A percentile compares a stretch with the other conserved stretches of the same genome.
These are phyloP conservation scores for Plasmodium vivax DNA, from an alignment of 169 alveolate species.

Conservation along the genomic window DNA sequence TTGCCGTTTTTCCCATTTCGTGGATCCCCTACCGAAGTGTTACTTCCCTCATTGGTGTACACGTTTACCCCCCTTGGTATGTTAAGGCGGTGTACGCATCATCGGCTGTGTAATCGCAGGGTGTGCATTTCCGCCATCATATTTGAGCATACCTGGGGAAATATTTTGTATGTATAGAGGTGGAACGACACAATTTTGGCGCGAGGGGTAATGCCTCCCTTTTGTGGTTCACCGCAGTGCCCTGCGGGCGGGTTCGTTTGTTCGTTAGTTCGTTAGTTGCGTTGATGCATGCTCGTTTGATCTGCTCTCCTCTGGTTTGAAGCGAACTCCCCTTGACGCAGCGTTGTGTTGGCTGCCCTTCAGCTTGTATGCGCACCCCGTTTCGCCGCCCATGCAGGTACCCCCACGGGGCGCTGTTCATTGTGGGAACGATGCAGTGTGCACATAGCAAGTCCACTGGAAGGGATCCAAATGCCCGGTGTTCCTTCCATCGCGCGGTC, in stretches of 20 bases:
- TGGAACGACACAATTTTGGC: no score
- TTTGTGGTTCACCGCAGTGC: no score
- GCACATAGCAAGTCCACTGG: not conserved
- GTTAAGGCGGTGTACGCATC: no score
- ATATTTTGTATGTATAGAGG: no score
- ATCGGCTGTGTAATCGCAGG: no score
- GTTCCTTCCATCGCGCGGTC: not conserved
- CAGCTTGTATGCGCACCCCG: not conserved
- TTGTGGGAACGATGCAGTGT: not conserved
- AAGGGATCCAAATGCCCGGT: not conserved
- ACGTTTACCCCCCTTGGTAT: not conserved
- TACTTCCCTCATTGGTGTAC: not conserved
- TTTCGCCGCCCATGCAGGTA: not conserved
- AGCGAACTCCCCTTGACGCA: not conserved
- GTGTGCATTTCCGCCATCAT: no score
- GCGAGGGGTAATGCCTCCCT: no score
- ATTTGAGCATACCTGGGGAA: no score
- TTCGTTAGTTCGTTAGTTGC: not conserved
- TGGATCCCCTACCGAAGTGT: not conserved
- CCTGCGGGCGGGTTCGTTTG: not conserved
- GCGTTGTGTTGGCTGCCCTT: not conserved
- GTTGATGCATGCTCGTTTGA: not conserved
- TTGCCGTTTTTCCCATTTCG: not conserved
- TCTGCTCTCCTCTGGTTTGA: not conserved
- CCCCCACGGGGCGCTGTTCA: not conserved